phyloP scores from a whole-genome alignment of 768 basidiomycete species.

The Mycena rebaudengoi region DNA sequence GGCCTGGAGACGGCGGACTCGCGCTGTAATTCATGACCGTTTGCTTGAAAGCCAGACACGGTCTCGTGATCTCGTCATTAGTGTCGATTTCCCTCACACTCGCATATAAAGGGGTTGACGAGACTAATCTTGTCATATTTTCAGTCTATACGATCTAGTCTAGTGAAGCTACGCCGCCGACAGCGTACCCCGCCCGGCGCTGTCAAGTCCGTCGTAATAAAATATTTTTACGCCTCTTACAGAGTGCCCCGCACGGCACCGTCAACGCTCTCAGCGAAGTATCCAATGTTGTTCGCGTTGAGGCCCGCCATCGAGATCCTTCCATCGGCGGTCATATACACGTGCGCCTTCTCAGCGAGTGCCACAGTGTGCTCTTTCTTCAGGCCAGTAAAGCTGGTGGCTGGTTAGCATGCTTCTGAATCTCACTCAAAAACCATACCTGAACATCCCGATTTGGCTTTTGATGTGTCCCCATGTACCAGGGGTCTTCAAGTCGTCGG shows the following conservation, averaged over 20 bases:
- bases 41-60: not conserved
- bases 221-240: slow-evolving; percentile 47
- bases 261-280: slow-evolving; percentile 90
- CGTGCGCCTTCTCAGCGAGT: slow-evolving; percentile 87
- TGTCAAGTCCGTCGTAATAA: no score
- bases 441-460: slow-evolving; percentile 98
- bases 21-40: slow-evolving; percentile 22
- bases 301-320: slow-evolving; percentile 95
- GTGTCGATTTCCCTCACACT: no score
- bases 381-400: slow-evolving; percentile 83
- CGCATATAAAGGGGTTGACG: no score
- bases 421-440: slow-evolving; percentile 53
- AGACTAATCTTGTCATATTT: no score
- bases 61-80: slow-evolving; percentile 2
- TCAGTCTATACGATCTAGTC: no score
- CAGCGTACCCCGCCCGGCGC: not conserved
- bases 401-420: not conserved
- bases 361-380: slow-evolving; percentile 80
- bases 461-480: slow-evolving; percentile 96
- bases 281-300: slow-evolving; percentile 84
- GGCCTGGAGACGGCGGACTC: slow-evolving; percentile 39
- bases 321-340: slow-evolving; percentile 95
- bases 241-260: slow-evolving; percentile 82
- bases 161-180: slow-evolving; percentile 6
- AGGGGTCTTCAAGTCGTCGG: slow-evolving; percentile 85